phyloP scores from a whole-genome alignment of 106 monocot genomes.

The Phalaenopsis equestris region DNA sequence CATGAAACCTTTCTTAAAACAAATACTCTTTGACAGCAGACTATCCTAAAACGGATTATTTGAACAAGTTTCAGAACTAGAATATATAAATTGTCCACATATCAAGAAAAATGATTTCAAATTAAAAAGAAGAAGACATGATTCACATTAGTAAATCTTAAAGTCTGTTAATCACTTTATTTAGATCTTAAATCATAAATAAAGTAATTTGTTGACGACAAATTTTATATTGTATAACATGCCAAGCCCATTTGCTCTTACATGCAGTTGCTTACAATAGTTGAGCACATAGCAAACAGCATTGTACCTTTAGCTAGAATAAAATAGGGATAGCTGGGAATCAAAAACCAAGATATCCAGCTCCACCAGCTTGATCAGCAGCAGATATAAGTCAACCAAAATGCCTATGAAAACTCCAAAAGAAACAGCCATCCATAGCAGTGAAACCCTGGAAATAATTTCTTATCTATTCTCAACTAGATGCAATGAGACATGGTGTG shows the following conservation, averaged over 20 bases:
- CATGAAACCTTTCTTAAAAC: neutral
- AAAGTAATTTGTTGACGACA: neutral
- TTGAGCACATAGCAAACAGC: neutral
- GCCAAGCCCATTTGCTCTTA: neutral
- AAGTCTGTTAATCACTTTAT: neutral
- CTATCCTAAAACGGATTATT: neutral
- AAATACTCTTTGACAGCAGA: neutral
- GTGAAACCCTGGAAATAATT: too few species aligned
- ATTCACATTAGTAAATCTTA: neutral
- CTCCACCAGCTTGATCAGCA: too few species aligned
- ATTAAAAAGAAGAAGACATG: neutral
- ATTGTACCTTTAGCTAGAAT: neutral
- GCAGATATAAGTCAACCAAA: too few species aligned
- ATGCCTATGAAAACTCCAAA: too few species aligned
- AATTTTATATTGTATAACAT: neutral
- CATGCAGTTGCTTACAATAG: neutral
- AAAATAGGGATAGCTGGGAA: neutral
- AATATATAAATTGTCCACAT: neutral
- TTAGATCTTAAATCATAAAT: neutral
- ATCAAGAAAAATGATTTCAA: neutral
- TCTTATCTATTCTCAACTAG: too few species aligned
- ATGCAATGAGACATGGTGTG: too few species aligned
- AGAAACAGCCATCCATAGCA: too few species aligned
- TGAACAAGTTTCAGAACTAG: neutral
- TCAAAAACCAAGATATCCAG: too few species aligned